Evolutionary conservation across 1,284 basidiomycete species (phyloP).

Genomic region (Cryptococcus floricola): DNA sequence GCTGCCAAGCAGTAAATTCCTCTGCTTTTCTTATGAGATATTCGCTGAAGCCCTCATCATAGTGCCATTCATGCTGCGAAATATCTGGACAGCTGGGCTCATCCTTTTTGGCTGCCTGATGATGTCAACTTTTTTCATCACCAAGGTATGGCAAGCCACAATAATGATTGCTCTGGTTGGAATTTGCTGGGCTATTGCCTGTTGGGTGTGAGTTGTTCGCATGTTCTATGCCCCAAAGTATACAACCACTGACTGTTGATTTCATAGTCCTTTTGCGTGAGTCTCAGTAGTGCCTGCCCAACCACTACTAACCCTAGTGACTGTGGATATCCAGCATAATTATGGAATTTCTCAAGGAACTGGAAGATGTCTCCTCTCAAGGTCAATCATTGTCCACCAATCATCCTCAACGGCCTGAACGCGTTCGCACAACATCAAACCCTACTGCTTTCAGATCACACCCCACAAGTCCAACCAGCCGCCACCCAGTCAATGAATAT

Average conservation of each 20-base stretch:
- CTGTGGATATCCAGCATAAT: slow-evolving; percentile 60
- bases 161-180: slow-evolving; percentile 77
- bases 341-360: slow-evolving; percentile 89
- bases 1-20: slow-evolving; percentile 60
- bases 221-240: not conserved
- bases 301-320: slow-evolving; percentile 52
- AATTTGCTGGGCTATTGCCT: slow-evolving; percentile 90
- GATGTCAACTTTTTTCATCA: slow-evolving; percentile 76
- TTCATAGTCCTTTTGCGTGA: slow-evolving; percentile 37
- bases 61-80: slow-evolving; percentile 79
- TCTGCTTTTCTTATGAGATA: not conserved
- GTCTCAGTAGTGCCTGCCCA: slow-evolving; percentile 4
- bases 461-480: slow-evolving; percentile 25
- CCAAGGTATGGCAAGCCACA: slow-evolving; percentile 71
- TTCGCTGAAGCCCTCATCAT: not conserved
- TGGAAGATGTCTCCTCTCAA: slow-evolving; percentile 49
- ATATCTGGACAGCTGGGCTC: slow-evolving; percentile 85
- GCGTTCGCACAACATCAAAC: slow-evolving; percentile 53
- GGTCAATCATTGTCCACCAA: not conserved
- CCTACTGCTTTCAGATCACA: slow-evolving; percentile 42
- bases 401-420: slow-evolving; percentile 18
- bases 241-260: not conserved
- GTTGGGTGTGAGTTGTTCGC: slow-evolving; percentile 63
- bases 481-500: slow-evolving; percentile 51
- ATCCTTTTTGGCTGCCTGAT: slow-evolving; percentile 73